Base-by-base conservation (phyloP, 2,329 filamentous ascomycete genomes). In the Rhexocercosporidium sp. region DNA sequence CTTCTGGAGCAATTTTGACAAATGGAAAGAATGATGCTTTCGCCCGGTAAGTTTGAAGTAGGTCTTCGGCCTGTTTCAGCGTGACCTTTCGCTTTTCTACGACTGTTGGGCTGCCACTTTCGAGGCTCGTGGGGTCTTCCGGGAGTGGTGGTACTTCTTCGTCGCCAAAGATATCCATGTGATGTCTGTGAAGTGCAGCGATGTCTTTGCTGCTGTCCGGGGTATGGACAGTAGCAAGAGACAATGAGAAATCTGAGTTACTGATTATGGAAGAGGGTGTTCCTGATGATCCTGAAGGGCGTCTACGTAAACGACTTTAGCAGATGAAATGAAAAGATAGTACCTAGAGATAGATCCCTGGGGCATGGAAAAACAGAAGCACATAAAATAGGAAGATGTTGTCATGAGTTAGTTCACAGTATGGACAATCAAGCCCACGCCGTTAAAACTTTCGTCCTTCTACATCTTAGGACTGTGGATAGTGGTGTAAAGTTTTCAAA, bases 1-100 rank as follows among this genome's bases (percentile, higher is more conserved):
- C 64, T 25, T 71, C 66, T 22, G 51, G 37, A 0, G 72, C 62
- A 8, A 77, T 62, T 11, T 70, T 46, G 6, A 77, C 73, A 44
- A 76, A 77, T 7, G 75, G 75, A 47, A 76, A 76, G 47, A 69
- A 74, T 9, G 66, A 20, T 3, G 66, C 41, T 56, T 66, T 73
- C 1, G 63, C 47, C 3, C 65, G 60, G 60, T 70, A 77, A 1
- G 44, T 22, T 20, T 59, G 20, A 1, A 77, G 69, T 12, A 77
- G 68, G 25, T 65, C 27, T 60, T 73, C 70, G 1, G 74, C 74
- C 66, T 77, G 66, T 5, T 46, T 11, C 11, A 74, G 68, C 37
- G 62, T 70, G 9, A 77, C 27, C 54, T 68, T 70, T 0, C 74
- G 73, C 41, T 65, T 66, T 27, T 73, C 67, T 12, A 76, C 67